Evolutionary conservation across 2,329 filamentous ascomycete genomes (phyloP), one percentile per base, ranked within the genome.

Genomic region (Lecanicillium sp.): DNA sequence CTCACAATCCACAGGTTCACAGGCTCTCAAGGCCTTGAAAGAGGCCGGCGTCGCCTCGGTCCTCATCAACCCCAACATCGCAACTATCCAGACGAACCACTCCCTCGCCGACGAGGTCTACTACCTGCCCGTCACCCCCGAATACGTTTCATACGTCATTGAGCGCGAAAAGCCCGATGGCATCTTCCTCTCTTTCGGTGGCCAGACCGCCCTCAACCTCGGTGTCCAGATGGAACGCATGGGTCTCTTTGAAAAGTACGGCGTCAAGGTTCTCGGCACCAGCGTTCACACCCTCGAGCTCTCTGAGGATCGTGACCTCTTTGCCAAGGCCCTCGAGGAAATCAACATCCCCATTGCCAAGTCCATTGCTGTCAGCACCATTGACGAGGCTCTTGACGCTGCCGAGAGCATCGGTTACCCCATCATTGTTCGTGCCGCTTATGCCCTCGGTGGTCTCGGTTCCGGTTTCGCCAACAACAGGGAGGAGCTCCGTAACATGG

Each of bases 111-210:
- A 97, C 65, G 90, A 97, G 73, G 87, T 97, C 62, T 97, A 97
- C 78, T 97, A 96, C 71, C 84, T 97, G 30, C 93, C 93, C 49
- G 90, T 98, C 60, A 98, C 93, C 15, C 87, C 91, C 55, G 91
- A 97, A 78, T 98, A 97, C 71, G 90, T 96, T 64, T 86, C 86
- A 62, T 91, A 97, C 69, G 91, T 98, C 53, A 97, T 98, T 66
- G 90, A 97, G 75, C 85, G 87, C 62, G 93, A 97, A 72, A 82
- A 84, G 65, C 93, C 93, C 35, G 93, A 98, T 74, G 93, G 91
- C 61, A 95, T 98, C 67, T 93, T 97, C 73, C 79, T 97, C 60
- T 93, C 90, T 44, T 98, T 97, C 61, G 93, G 93, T 71, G 93
- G 93, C 44, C 93, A 98, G 76, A 98, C 93, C 29, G 93, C 87